Evolutionary conservation across 176 grass and related monocot species (phyloP), one percentile per base, ranked within the genome.

Genomic region (Thinopyrum elongatum): DNA sequence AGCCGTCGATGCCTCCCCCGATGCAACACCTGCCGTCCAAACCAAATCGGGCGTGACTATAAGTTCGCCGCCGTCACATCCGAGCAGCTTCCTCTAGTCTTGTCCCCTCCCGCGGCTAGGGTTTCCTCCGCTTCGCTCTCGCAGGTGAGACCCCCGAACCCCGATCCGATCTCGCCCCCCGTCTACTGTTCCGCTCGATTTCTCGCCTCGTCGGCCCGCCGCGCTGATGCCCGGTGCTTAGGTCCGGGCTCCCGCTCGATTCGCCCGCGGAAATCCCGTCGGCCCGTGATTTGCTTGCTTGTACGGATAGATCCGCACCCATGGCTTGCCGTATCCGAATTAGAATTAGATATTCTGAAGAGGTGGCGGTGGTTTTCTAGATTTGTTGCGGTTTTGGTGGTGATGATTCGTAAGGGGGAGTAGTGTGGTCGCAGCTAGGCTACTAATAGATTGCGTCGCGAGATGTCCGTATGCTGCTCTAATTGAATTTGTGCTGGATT

Each of bases 101-200:
- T 23, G 19, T 12, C 49, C 33, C 51, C 35, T 62, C 3, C n/a
- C 33, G 86, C 30, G 62, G 62, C 63, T 88, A 88, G 86, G 86
- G 80, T 88, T 87, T 63, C 74, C 4, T 68, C 49, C 31, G 23
- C 61, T 69, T 69, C 73, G 62, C 72, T 47, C 26, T 47, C 34
- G 13, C 47, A 83, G 86, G 86, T 88, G 27, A 5, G 0, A 47
- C 5, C 34, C 59, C 25, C 28, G 1, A 65, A 5, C 44, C 59
- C 86, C 46, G 80, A 60, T 69, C 35, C 12, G 63, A 74, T 81
- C 57, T 29, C 39, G 14, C 7, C 7, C 53, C 19, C 53, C 53
- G 16, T 57, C 16, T 2, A 0, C 2, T 8, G 2, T 36, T 25
- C 34, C 64, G 64, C 79, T 35, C 64, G 39, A 47, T 83, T 44